Evolutionary conservation across 148 eudicot species (phyloP), one percentile per base, ranked within the genome.

Genomic region (Camellia japonica): DNA sequence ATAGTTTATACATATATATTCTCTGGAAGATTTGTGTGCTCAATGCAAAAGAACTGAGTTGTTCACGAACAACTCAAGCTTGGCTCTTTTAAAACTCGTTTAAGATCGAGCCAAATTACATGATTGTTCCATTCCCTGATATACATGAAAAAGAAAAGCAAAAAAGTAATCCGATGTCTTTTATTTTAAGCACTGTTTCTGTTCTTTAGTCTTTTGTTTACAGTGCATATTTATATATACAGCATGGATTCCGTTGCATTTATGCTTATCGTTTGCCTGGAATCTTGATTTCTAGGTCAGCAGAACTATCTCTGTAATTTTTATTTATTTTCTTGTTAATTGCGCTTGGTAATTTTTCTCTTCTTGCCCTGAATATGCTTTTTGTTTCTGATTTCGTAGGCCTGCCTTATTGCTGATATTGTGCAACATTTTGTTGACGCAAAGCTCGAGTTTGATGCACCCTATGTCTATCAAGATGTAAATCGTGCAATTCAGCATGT

Each of bases 371-470:
- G 30, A 47, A 68, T 42, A 18, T 56, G 16, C 73, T 80, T 3
- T 64, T 6, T 78, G 51, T 49, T 60, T 78, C 74, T 69, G 60
- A 68, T 64, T 80, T 81, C 86, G 85, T 81, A 97, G 99, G 95
- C 98, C 75, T 97, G 99, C 88, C 90, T 97, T 77, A 90, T 97
- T 84, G 99, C 98, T 74, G 99, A 97, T 82, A 88, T 97, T 77
- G 93, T 97, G 76, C 97, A 97, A 88, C 98, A 97, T 79, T 97
- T 97, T 87, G 92, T 97, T 80, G 97, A 97, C 84, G 98, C 95
- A 70, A 91, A 94, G 82, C 82, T 97, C 88, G 99, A 97, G 78
- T 97, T 97, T 80, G 99, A 97, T 82, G 80, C 99, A 83, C 89
- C 94, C 83, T 92, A 91, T 83, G 91, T 97, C 71, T 97, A 94